phyloP scores from a whole-genome alignment of 164 flowering plant species.

The Dillenia turbinata region DNA sequence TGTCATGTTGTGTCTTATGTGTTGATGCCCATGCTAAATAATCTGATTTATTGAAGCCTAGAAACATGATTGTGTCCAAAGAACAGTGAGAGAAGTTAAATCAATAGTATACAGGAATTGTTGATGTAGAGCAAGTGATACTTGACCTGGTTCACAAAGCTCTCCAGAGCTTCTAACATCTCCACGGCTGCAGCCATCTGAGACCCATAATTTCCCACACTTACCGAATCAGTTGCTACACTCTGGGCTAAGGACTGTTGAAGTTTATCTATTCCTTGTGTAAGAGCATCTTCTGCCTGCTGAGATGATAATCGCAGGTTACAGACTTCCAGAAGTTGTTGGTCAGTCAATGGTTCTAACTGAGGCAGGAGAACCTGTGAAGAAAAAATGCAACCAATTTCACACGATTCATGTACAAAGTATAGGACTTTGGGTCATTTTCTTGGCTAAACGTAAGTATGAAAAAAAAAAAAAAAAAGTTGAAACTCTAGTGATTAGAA shows the following conservation, averaged over 20 bases:
- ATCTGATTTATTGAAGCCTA: too few relatives aligned
- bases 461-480: too few relatives aligned
- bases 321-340: conserved; percentile 43
- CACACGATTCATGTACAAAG: too few relatives aligned
- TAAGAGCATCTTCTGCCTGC: conserved; percentile 94
- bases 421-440: too few relatives aligned
- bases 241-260: conserved; percentile 58
- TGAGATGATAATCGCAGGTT: conserved; percentile 73
- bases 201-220: conserved; percentile 52
- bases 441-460: too few relatives aligned
- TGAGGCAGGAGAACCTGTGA: conserved; percentile 78
- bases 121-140: not conserved
- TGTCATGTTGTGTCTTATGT: too few relatives aligned
- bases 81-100: too few relatives aligned
- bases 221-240: conserved; percentile 48
- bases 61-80: too few relatives aligned
- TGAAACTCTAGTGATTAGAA: too few relatives aligned
- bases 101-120: too few relatives aligned
- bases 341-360: conserved; percentile 64
- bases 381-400: not conserved
- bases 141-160: conserved; percentile 73
- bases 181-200: conserved; percentile 62
- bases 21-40: too few relatives aligned
- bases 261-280: conserved; percentile 92
- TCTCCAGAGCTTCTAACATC: conserved; percentile 61